Base-by-base conservation (phyloP, 2,329 filamentous ascomycete genomes). In the Ilyonectria robusta region DNA sequence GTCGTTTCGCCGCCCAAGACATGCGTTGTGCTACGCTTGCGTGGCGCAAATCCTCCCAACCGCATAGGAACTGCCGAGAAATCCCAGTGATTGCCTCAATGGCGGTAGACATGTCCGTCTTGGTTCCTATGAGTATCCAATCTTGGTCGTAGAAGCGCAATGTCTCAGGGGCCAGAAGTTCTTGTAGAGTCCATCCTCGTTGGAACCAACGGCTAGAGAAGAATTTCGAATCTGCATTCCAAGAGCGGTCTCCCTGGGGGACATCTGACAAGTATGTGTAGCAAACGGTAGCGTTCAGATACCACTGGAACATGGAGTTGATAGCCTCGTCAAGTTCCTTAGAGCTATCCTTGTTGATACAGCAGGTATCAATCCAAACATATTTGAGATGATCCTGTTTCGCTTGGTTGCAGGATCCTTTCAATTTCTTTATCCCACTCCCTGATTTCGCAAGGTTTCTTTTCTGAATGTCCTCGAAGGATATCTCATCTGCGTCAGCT, bases 341-440 rank as follows among this genome's bases (percentile, higher is more conserved):
- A 33, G 65, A 62, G 42, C 60, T 67, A 3, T 67, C 73, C 57
- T 76, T 75, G 66, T 78, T 76, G 60, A 79, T 75, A 51, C 76
- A 78, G 47, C 76, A 76, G 1, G 75, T 77, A 19, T 78, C 75
- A 19, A 72, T 67, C 77, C 77, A 79, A 1, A 73, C 67, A 67
- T 74, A 78, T 3, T 63, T 40, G 51, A 75, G 73, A 2, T 72
- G 72, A 8, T 76, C 72, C 1, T 19, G 37, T 4, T 26, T 56
- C 1, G 76, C 75, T 29, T 70, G 66, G 2, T n/a, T 26, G 26
- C 74, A 76, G 26, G 61, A 40, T 69, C 4, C 60, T 54, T 10
- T 65, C 21, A 11, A 77, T 65, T 66, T 78, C 76, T 9, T 15
- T 29, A 51, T 67, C 73, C 4, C 71, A 70, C 1, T 56, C 29